Percentiles rank a stretch among this genome's conserved stretches.
These are phyloP conservation scores for Suhomyces kilbournensis DNA, from an alignment of 805 yeast genomes.

Conservation along the genomic window DNA sequence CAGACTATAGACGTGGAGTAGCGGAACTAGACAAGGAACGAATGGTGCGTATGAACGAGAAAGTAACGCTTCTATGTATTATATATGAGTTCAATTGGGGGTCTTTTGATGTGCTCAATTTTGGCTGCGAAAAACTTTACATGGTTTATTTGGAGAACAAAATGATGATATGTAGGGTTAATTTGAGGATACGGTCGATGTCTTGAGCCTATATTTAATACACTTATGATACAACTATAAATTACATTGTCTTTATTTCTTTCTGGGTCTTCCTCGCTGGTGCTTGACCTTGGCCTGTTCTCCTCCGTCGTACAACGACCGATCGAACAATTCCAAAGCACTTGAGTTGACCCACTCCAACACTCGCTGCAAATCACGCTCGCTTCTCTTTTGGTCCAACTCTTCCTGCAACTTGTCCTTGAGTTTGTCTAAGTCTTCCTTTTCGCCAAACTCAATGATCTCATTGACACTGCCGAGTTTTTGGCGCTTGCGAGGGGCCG, in stretches of 20 bases:
- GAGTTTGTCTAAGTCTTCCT: conserved; percentile 22
- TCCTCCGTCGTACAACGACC: conserved; percentile 57
- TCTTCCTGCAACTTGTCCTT: conserved; percentile 26
- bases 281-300: conserved; percentile 26
- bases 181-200: too few relatives aligned
- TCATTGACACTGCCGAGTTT: conserved; percentile 28
- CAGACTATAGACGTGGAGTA: too few relatives aligned
- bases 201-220: background rate
- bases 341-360: conserved; percentile 61
- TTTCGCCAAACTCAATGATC: conserved; percentile 25
- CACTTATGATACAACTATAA: background rate
- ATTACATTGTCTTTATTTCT: background rate
- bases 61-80: too few relatives aligned
- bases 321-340: conserved; percentile 51
- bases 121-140: too few relatives aligned
- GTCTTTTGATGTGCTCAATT: too few relatives aligned
- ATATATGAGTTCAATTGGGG: too few relatives aligned
- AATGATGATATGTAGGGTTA: too few relatives aligned
- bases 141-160: too few relatives aligned
- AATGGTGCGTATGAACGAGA: too few relatives aligned
- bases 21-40: too few relatives aligned
- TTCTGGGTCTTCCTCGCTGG: conserved; percentile 13
- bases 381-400: conserved; percentile 31
- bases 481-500: conserved; percentile 34
- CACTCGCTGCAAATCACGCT: conserved; percentile 45